Conservation (phyloP, 2,329 filamentous ascomycete species). For the Phialocephala sp. region DNA sequence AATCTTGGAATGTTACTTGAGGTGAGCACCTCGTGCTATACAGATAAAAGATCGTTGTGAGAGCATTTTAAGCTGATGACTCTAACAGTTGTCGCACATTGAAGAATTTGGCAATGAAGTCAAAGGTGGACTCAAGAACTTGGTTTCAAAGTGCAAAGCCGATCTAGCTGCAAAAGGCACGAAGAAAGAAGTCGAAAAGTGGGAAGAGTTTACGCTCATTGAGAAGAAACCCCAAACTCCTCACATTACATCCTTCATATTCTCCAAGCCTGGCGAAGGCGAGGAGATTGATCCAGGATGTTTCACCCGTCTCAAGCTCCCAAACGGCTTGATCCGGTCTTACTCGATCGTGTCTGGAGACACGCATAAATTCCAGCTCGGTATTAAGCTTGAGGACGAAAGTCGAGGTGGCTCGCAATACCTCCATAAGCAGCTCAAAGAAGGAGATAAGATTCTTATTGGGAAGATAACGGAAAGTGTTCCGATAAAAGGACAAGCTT, state of each 20-base stretch:
- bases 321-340: constrained; percentile 59
- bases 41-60: neutral
- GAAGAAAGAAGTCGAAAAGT: constrained; percentile 41
- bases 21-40: constrained; percentile 8
- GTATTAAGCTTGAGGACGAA: constrained; percentile 58
- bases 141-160: constrained; percentile 54
- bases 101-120: constrained; percentile 48
- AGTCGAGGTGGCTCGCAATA: constrained; percentile 67
- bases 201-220: constrained; percentile 48
- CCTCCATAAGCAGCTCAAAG: constrained; percentile 55
- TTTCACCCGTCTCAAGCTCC: constrained; percentile 62
- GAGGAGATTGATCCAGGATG: constrained; percentile 52
- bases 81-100: constrained; percentile 45
- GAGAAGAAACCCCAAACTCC: constrained; percentile 58
- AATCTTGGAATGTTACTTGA: constrained; percentile 58
- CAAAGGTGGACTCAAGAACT: constrained; percentile 55
- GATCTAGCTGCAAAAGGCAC: constrained; percentile 37
- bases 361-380: constrained; percentile 58
- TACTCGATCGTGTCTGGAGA: constrained; percentile 65
- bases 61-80: constrained; percentile 7
- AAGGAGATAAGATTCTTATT: constrained; percentile 57
- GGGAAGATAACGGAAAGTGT: constrained; percentile 57
- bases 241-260: constrained; percentile 56
- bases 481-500: constrained; percentile 52
- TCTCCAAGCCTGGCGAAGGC: constrained; percentile 51